Percentiles rank a stretch among this genome's conserved stretches.
Conservation (phyloP, 2,329 filamentous ascomycete species). For the Colletotrichum magnum region DNA sequence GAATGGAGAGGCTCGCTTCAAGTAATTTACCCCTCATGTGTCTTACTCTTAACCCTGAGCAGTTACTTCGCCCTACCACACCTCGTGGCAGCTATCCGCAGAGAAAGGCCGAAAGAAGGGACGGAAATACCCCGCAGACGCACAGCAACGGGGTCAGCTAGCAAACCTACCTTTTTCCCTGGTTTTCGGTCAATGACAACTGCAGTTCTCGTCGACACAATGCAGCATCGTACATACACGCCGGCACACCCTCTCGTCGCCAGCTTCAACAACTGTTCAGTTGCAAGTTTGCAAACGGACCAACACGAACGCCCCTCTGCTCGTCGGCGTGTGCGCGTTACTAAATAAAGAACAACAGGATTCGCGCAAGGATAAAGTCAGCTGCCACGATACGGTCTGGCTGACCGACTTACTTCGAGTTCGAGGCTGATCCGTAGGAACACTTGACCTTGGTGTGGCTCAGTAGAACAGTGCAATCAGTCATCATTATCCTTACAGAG, state of each 20-base stretch:
- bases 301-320: too few species aligned
- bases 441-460: too few species aligned
- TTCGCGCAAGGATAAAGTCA: not conserved
- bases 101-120: constrained; percentile 32
- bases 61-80: constrained; percentile 1
- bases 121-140: constrained; percentile 35
- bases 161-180: constrained; percentile 22
- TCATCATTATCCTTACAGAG: too few species aligned
- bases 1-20: not conserved
- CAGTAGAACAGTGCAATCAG: too few species aligned
- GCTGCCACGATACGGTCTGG: not conserved
- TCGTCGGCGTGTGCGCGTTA: constrained; percentile 1
- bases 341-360: constrained; percentile 7
- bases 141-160: constrained; percentile 28
- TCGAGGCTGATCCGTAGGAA: too few species aligned
- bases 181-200: constrained; percentile 21
- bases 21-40: constrained; percentile 16
- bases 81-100: constrained; percentile 28
- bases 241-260: not conserved
- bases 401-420: too few species aligned
- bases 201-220: constrained; percentile 12
- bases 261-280: not conserved
- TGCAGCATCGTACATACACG: not conserved
- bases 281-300: too few species aligned
- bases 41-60: constrained; percentile 1